Conservation (phyloP, 139 green algal genomes). For the Chlorella sp. region DNA sequence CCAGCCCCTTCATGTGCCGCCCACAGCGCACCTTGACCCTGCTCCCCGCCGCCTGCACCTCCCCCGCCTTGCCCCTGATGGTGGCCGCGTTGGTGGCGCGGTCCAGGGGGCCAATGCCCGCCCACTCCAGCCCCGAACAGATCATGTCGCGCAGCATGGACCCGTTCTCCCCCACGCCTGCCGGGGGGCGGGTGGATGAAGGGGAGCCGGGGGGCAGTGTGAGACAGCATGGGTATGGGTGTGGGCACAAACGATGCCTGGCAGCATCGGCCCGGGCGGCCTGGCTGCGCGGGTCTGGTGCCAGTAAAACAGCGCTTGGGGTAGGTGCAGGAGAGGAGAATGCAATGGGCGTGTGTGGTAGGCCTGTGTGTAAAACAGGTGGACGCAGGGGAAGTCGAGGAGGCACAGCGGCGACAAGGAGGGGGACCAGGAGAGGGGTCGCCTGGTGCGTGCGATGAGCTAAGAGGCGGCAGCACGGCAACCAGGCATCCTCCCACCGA, state of each 20-base stretch:
- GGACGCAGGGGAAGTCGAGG: no score
- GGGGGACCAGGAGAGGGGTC: no score
- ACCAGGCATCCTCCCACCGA: no score
- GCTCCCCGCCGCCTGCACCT: constrained; percentile 60
- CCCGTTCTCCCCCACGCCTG: constrained; percentile 54
- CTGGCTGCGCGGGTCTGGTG: no score
- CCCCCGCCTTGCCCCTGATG: constrained; percentile 32
- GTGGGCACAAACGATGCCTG: background rate
- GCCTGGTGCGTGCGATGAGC: no score
- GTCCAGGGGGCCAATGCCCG: constrained; percentile 74
- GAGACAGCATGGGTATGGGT: background rate
- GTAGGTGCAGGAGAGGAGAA: no score
- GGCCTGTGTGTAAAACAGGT: no score
- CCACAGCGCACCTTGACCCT: constrained; percentile 1
- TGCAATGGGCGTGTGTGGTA: no score
- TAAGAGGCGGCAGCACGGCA: no score
- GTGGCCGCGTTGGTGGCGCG: constrained; percentile 61
- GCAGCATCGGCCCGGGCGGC: no score
- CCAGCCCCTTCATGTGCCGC: background rate
- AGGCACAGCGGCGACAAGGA: no score
- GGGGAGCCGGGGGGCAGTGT: background rate
- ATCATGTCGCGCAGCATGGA: constrained; percentile 21
- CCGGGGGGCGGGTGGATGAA: background rate
- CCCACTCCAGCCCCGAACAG: constrained; percentile 35
- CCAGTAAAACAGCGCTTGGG: no score